phyloP scores from a whole-genome alignment of 2,329 filamentous ascomycete species.

The Cylindrodendrum hubeiense region DNA sequence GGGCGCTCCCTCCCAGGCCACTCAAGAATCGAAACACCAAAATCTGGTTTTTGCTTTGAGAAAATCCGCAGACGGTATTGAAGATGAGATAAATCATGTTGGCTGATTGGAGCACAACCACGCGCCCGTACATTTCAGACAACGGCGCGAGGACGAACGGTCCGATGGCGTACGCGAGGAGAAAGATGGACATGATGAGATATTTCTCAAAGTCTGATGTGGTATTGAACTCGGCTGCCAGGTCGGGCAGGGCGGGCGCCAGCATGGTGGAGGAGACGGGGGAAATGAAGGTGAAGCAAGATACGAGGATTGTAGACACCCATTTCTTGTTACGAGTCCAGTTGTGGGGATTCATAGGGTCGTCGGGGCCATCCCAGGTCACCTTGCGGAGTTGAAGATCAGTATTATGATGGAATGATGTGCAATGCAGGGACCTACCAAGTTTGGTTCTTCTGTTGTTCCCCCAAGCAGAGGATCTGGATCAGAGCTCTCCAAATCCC shows the following conservation, averaged over 20 bases:
- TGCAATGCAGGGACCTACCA: slow-evolving; percentile 28
- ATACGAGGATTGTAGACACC: slow-evolving; percentile 51
- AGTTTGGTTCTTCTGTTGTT: slow-evolving; percentile 33
- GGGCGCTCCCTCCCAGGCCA: slow-evolving; percentile 60
- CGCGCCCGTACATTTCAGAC: slow-evolving; percentile 64
- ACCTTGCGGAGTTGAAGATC: slow-evolving; percentile 40
- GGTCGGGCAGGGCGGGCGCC: slow-evolving; percentile 59
- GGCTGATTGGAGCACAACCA: slow-evolving; percentile 57
- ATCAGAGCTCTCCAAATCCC: slow-evolving; percentile 24
- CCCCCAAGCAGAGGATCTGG: slow-evolving; percentile 20
- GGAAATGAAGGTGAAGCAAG: slow-evolving; percentile 65
- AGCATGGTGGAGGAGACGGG: slow-evolving; percentile 66
- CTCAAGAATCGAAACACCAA: slow-evolving; percentile 63
- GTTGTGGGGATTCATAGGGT: slow-evolving; percentile 57
- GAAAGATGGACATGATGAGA: slow-evolving; percentile 70
- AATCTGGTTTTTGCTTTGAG: slow-evolving; percentile 59
- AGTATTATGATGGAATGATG: neutral
- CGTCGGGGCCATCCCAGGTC: slow-evolving; percentile 59
- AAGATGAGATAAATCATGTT: slow-evolving; percentile 66
- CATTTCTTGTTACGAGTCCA: slow-evolving; percentile 56
- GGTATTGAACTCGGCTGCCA: slow-evolving; percentile 60
- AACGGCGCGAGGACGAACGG: slow-evolving; percentile 65
- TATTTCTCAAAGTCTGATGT: slow-evolving; percentile 55
- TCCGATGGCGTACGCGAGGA: slow-evolving; percentile 68
- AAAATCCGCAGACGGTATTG: slow-evolving; percentile 65